Base-by-base conservation (phyloP, 163 green algal genomes). In the Scenedesmus sp. region DNA sequence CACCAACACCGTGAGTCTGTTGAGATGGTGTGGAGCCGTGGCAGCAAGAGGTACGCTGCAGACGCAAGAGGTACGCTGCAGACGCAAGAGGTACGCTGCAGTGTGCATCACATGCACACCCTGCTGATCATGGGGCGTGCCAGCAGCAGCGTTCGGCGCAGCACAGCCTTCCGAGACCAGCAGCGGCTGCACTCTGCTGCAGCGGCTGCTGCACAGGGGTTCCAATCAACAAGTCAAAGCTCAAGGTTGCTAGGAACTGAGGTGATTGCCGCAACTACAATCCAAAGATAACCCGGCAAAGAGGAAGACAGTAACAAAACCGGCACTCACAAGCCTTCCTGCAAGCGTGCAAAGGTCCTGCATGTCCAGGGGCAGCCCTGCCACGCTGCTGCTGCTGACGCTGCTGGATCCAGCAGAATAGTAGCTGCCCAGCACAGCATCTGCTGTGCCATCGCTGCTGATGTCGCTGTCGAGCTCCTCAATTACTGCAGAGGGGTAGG, bases 381-480 rank as follows among this genome's bases (percentile, higher is more conserved):
- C 87, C 8, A 5, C n/a, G 23, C 3, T 55, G 60, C 54, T 34
- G 52, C 67, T 52, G 84, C 64, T 46, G 34, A 52, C 81, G 81
- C 81, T 62, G 81, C 16, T 86, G 3, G 34, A 46, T 16, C 3
- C 87, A 87, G 87, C 76, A 12, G 10, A n/a, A 18, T 54, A n/a
- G 23, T 76, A 5, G 13, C 70, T 52, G 16, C 82, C 87, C 34
- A 91, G 56, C 0, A 91, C 54, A 1, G 56, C 87, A 86, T 91
- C 74, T 46, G 23, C 87, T 60, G 12, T 81, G n/a, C 87, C 73
- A 86, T 91, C 87, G 52, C 87, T 91, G 87, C 87, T 91, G 74
- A 66, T 46, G 56, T 91, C 87, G 64, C 57, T 85, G 73, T 91
- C 87, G 4, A 91, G 76, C 34, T 91, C 87, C 87, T 91, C 87